Percentiles rank a stretch among this genome's conserved stretches.
phyloP scores from a whole-genome alignment of 1,139 yeast genomes.

The Nakaseomyces nivariensis region DNA sequence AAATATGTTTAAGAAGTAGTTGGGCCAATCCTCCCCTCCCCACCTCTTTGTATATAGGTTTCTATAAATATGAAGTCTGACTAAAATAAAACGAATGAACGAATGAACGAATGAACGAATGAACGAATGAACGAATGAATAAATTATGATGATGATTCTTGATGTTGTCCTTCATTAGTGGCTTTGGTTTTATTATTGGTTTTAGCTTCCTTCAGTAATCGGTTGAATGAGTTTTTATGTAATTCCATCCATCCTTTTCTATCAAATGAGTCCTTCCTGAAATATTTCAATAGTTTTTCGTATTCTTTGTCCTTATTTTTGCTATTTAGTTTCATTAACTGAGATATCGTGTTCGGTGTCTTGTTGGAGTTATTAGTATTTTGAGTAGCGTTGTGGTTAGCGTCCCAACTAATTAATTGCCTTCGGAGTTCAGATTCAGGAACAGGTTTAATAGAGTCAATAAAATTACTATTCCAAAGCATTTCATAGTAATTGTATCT shows the following conservation, averaged over 20 bases:
- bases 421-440: conserved; percentile 44
- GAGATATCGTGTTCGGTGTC: conserved; percentile 16
- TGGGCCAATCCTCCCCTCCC: no score
- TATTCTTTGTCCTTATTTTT: conserved; percentile 14
- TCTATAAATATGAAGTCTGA: no score
- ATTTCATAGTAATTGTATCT: conserved; percentile 74
- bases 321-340: conserved; percentile 16
- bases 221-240: conserved; percentile 43
- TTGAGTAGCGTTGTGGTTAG: conserved; percentile 20
- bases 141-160: no score
- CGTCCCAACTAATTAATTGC: conserved; percentile 63
- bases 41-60: no score
- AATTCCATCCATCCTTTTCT: conserved; percentile 42
- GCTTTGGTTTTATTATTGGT: neutral
- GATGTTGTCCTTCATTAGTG: no score
- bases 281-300: conserved; percentile 16
- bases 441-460: conserved; percentile 62
- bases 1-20: no score
- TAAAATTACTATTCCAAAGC: conserved; percentile 68
- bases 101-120: no score
- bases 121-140: no score
- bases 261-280: conserved; percentile 32
- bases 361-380: conserved; percentile 10
- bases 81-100: no score
- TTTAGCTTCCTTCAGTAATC: conserved; percentile 42